Evolutionary conservation across 2,329 filamentous ascomycete genomes (phyloP).

Genomic region (Penicillium palitans): DNA sequence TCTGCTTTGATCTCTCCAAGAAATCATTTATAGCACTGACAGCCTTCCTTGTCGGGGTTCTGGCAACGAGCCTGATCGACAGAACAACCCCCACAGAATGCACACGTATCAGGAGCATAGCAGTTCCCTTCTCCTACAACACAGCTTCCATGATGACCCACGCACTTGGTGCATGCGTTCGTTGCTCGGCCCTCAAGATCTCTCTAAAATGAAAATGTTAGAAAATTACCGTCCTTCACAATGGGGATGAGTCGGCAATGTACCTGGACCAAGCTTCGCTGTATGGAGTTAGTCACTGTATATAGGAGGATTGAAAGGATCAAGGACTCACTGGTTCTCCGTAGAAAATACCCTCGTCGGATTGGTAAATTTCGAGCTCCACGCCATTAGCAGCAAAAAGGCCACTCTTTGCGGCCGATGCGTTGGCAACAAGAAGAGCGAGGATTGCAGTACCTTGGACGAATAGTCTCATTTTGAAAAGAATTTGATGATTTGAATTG

Average conservation of each 20-base stretch:
- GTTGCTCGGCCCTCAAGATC: conserved; percentile 2
- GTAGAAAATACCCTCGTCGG: background rate
- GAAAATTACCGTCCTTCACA: too few species aligned
- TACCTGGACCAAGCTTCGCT: conserved; percentile 2
- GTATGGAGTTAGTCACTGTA: background rate
- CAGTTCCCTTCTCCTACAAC: conserved; percentile 4
- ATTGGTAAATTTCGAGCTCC: background rate
- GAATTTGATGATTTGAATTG: background rate
- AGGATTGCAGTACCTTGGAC: background rate
- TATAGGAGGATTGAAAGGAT: too few species aligned
- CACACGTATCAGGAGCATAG: conserved; percentile 4
- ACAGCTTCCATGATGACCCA: conserved; percentile 8
- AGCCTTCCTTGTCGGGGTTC: conserved; percentile 3
- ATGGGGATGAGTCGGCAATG: too few species aligned
- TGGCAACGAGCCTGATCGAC: conserved; percentile 5
- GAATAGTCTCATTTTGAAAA: background rate
- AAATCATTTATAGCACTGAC: conserved; percentile 5
- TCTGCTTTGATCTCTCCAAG: too few species aligned
- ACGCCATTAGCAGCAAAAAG: background rate
- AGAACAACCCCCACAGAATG: conserved; percentile 1
- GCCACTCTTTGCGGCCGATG: background rate
- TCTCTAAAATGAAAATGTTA: background rate
- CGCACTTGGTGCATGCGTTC: conserved; percentile 3
- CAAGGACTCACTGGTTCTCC: background rate
- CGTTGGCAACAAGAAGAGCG: background rate